Evolutionary conservation across 768 basidiomycete species (phyloP).

Genomic region (Lanmaoa rubissima): DNA sequence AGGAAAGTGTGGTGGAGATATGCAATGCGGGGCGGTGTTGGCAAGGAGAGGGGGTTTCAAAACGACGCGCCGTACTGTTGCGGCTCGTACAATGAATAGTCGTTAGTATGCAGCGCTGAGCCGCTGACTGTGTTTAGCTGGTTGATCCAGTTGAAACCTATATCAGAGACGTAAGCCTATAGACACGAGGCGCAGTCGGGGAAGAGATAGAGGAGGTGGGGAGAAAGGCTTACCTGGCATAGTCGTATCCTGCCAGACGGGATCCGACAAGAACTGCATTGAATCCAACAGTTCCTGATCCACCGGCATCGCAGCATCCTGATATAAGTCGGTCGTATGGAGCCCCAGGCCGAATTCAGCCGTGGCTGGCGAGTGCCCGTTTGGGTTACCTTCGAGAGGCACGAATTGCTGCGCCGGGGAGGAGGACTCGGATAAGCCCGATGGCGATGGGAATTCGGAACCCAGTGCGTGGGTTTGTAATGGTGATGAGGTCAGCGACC

Average conservation of each 20-base stretch:
- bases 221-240: conserved; percentile 47
- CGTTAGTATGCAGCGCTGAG: conserved; percentile 22
- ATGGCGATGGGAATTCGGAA: conserved; percentile 22
- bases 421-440: conserved; percentile 39
- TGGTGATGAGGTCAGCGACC: conserved; percentile 3
- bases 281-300: conserved; percentile 61
- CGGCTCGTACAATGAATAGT: conserved; percentile 28
- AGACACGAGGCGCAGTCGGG: neutral
- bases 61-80: conserved; percentile 15
- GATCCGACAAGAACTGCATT: conserved; percentile 56
- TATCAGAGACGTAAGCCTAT: neutral
- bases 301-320: conserved; percentile 47
- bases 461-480: conserved; percentile 5
- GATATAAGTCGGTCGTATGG: conserved; percentile 43
- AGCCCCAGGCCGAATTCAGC: conserved; percentile 9
- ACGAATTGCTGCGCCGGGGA: conserved; percentile 32
- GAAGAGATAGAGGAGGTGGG: neutral
- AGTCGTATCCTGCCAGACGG: conserved; percentile 54
- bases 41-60: neutral
- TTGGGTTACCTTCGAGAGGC: conserved; percentile 39
- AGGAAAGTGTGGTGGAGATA: neutral
- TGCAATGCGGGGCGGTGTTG: neutral
- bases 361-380: conserved; percentile 9
- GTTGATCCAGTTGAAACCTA: conserved; percentile 38
- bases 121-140: conserved; percentile 23